These are phyloP conservation scores for Davidsoniella neocaledoniae DNA, from an alignment of 2,329 filamentous ascomycete genomes.

Conservation along the genomic window DNA sequence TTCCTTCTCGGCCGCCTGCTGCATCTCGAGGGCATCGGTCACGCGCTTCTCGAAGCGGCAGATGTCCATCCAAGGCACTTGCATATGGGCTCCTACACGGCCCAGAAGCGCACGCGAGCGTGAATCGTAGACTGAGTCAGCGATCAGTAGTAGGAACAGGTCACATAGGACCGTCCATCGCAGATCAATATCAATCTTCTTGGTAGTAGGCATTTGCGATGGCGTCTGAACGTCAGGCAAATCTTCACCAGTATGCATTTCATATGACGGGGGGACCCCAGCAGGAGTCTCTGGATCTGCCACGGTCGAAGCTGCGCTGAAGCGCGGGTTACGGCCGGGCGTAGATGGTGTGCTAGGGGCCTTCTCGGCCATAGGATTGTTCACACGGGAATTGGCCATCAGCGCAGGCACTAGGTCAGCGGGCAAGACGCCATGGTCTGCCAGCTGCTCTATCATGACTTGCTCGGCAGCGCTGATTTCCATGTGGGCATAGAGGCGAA, in stretches of 20 bases:
- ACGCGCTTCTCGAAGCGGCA: conserved; percentile 94
- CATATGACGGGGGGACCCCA: conserved; percentile 40
- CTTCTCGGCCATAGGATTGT: conserved; percentile 65
- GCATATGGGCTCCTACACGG: conserved; percentile 61
- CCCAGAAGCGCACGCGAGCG: conserved; percentile 75
- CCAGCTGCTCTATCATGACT: conserved; percentile 95
- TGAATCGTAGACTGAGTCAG: conserved; percentile 85
- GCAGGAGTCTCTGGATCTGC: conserved; percentile 27
- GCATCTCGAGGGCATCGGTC: conserved; percentile 94
- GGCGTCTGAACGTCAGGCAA: conserved; percentile 67
- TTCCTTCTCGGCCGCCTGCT: conserved; percentile 83
- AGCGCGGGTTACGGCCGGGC: conserved; percentile 8
- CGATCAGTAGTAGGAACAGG: conserved; percentile 84
- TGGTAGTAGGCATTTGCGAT: conserved; percentile 62
- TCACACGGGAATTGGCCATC: conserved; percentile 82
- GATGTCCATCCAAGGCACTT: conserved; percentile 80
- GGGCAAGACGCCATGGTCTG: conserved; percentile 77
- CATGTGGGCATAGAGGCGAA: conserved; percentile 88
- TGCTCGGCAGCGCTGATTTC: conserved; percentile 84
- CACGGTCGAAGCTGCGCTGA: conserved; percentile 14
- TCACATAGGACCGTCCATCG: conserved; percentile 96
- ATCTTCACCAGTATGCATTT: conserved; percentile 48
- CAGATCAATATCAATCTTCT: conserved; percentile 86
- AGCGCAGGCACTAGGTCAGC: conserved; percentile 68
- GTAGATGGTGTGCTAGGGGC: conserved; percentile 6